Percentiles rank a stretch among this genome's conserved stretches.
Conservation (phyloP, 164 flowering plant genomes). For the Kalanchoe fedtschenkoi region DNA sequence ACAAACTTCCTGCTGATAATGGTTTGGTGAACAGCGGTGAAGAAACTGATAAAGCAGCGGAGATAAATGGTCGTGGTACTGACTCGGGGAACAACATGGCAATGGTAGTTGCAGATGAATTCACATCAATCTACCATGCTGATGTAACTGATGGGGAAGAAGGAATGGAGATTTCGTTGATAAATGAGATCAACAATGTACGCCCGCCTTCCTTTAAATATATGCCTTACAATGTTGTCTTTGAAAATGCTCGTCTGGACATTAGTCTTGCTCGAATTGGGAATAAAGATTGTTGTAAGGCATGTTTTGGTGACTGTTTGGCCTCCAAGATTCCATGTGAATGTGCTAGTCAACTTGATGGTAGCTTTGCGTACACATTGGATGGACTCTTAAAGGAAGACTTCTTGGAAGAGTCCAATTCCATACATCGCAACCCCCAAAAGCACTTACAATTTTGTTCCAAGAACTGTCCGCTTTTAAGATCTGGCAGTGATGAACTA, state of each 20-base stretch:
- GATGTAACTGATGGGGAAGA: constrained; percentile 50
- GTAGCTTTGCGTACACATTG: constrained; percentile 36
- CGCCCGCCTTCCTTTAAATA: constrained; percentile 32
- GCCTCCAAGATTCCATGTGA: constrained; percentile 23
- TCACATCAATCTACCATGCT: constrained; percentile 17
- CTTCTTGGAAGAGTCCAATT: constrained; percentile 33
- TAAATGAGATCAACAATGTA: constrained; percentile 32
- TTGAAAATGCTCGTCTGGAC: constrained; percentile 28
- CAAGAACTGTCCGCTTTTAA: constrained; percentile 33
- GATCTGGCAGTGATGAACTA: constrained; percentile 15
- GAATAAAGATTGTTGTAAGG: constrained; percentile 32
- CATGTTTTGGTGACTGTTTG: constrained; percentile 54
- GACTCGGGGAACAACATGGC: constrained; percentile 8
- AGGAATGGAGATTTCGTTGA: constrained; percentile 27
- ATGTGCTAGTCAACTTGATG: constrained; percentile 30
- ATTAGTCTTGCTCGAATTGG: constrained; percentile 30
- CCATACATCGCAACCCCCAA: constrained; percentile 22
- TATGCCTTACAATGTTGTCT: constrained; percentile 33
- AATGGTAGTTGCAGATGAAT: constrained; percentile 13
- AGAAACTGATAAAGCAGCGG: background rate
- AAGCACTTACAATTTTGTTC: constrained; percentile 22
- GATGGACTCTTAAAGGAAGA: constrained; percentile 42
- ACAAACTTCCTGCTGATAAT: background rate
- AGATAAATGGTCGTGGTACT: background rate
- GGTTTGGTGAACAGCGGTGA: background rate